These are phyloP conservation scores for Jatropha multifida DNA, from an alignment of 441 rosid genomes.

Conservation along the genomic window DNA sequence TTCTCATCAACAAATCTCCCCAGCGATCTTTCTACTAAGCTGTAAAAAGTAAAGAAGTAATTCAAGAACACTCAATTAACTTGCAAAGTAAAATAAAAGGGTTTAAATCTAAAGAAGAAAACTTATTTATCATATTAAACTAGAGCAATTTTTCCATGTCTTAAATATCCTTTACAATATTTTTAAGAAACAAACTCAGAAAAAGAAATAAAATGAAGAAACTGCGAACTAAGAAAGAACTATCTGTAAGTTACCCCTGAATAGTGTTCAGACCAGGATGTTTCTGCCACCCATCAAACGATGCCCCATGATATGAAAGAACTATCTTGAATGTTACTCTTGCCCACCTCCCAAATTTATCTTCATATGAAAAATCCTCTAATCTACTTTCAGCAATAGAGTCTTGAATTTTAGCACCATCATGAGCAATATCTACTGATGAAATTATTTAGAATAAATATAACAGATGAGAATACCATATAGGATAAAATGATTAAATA, in stretches of 20 bases:
- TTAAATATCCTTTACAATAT: background rate
- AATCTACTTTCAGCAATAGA: slow-evolving; percentile 21
- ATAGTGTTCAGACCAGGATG: slow-evolving; percentile 89
- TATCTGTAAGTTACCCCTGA: slow-evolving; percentile 48
- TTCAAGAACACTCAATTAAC: background rate
- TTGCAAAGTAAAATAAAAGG: background rate
- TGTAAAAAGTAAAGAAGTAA: slow-evolving; percentile 33
- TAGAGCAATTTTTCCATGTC: background rate
- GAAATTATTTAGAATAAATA: slow-evolving; percentile 23
- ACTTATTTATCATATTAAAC: background rate
- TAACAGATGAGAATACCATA: background rate
- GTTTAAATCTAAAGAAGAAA: background rate
- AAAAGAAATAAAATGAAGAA: background rate
- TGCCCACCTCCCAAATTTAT: slow-evolving; percentile 73
- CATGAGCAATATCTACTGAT: slow-evolving; percentile 40
- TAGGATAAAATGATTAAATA: background rate
- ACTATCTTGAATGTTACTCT: slow-evolving; percentile 75
- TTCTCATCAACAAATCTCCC: slow-evolving; percentile 87
- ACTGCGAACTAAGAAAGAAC: background rate
- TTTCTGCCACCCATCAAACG: slow-evolving; percentile 99
- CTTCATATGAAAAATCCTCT: slow-evolving; percentile 36
- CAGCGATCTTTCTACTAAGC: slow-evolving; percentile 75
- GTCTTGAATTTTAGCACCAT: slow-evolving; percentile 33
- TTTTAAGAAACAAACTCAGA: background rate
- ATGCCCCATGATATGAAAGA: slow-evolving; percentile 74